These are phyloP conservation scores for Fraxinus pennsylvanica DNA, from an alignment of 257 asterid genomes.

Conservation along the genomic window DNA sequence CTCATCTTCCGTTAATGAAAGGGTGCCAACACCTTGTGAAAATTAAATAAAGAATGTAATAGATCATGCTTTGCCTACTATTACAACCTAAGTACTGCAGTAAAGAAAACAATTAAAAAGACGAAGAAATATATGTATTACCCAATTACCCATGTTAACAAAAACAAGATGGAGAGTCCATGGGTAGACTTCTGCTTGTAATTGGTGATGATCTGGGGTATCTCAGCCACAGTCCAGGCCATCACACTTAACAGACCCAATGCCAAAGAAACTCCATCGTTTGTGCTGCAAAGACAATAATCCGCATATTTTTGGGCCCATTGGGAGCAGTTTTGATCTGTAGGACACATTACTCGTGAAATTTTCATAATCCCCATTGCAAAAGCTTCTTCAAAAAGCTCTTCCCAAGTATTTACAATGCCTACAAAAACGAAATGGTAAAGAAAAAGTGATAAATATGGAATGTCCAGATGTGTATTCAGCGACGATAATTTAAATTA, in stretches of 20 bases:
- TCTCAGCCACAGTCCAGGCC: conserved; percentile 73
- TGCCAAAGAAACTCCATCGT: conserved; percentile 36
- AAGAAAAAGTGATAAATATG: neutral
- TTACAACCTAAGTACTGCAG: neutral
- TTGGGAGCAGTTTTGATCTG: conserved; percentile 35
- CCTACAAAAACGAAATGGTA: neutral
- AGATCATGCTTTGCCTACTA: neutral
- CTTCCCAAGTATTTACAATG: neutral
- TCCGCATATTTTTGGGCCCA: conserved; percentile 41
- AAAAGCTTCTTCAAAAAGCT: neutral
- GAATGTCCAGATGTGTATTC: neutral
- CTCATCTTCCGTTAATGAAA: neutral
- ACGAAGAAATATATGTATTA: conserved; percentile 4
- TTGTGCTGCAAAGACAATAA: conserved; percentile 40
- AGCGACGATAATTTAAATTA: neutral
- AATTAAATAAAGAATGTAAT: neutral
- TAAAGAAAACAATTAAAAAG: neutral
- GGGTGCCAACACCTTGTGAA: neutral
- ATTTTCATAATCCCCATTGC: conserved; percentile 32
- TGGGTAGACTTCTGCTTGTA: conserved; percentile 53
- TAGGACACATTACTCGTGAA: conserved; percentile 34
- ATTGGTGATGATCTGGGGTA: conserved; percentile 72
- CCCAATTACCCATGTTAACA: conserved; percentile 77
- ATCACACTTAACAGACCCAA: conserved; percentile 63
- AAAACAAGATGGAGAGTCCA: conserved; percentile 61